Conservation (phyloP, 202 grass and related monocot genomes). For the Brachypodium distachyon region DNA sequence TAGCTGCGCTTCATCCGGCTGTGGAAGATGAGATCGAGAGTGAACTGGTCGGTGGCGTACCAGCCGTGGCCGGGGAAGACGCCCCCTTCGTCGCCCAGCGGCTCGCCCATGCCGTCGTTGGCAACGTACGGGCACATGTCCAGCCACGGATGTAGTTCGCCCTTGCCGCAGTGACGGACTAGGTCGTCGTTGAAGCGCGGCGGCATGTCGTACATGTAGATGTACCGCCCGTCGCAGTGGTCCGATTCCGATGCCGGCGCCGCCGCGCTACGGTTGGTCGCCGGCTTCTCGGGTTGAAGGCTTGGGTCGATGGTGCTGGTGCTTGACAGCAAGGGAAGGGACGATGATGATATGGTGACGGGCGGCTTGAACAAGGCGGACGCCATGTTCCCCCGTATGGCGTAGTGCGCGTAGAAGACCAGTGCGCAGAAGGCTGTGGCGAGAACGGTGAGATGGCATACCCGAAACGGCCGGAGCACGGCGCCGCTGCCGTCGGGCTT, state of each 20-base stretch:
- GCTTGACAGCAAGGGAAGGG: constrained; percentile 4
- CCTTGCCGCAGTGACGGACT: constrained; percentile 30
- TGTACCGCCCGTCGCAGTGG: constrained; percentile 43
- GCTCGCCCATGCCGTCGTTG: constrained; percentile 53
- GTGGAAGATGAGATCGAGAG: constrained; percentile 58
- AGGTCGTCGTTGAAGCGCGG: constrained; percentile 65
- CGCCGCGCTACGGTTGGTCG: no score
- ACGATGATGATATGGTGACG: background rate
- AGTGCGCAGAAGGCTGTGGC: constrained; percentile 21
- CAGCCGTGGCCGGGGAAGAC: constrained; percentile 53
- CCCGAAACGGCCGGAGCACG: background rate
- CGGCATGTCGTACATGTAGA: constrained; percentile 59
- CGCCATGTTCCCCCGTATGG: background rate
- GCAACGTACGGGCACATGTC: constrained; percentile 51
- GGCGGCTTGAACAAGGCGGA: background rate
- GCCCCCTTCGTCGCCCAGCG: background rate
- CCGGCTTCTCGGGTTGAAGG: background rate
- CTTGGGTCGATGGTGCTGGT: background rate
- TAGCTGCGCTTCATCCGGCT: constrained; percentile 52
- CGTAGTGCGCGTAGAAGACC: background rate
- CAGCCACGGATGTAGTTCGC: constrained; percentile 32
- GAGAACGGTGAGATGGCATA: background rate
- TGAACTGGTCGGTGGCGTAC: constrained; percentile 57
- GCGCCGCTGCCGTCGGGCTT: background rate
- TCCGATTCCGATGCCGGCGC: background rate